These are phyloP conservation scores for Primulina eburnea DNA, from an alignment of 257 asterid genomes.

Conservation along the genomic window DNA sequence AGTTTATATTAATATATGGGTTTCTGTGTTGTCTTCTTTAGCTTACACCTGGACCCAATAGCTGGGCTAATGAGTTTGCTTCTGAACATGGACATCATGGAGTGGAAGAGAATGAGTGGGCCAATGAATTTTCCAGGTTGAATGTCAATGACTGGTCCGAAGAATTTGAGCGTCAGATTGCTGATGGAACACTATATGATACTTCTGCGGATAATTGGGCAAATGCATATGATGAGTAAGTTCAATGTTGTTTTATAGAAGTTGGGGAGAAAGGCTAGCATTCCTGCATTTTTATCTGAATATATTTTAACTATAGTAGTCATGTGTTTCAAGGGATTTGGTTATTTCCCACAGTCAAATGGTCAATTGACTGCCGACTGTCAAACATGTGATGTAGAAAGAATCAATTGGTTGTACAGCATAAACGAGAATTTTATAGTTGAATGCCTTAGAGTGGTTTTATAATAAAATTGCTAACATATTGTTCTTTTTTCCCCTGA, in stretches of 20 bases:
- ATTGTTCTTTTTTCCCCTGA: neutral
- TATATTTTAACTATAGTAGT: constrained; percentile 3
- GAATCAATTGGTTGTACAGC: neutral
- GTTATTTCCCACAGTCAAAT: constrained; percentile 8
- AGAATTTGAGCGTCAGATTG: constrained; percentile 88
- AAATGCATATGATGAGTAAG: constrained; percentile 93
- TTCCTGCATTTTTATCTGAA: constrained; percentile 3
- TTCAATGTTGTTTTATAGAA: constrained; percentile 18
- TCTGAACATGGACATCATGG: constrained; percentile 59
- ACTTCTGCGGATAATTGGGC: constrained; percentile 86
- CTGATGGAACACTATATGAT: constrained; percentile 79
- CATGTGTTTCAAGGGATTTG: neutral
- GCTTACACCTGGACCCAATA: constrained; percentile 74
- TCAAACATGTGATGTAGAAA: neutral
- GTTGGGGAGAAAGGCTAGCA: constrained; percentile 1
- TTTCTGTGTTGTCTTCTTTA: constrained; percentile 38
- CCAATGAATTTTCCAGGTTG: constrained; percentile 80
- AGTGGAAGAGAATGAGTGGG: constrained; percentile 77
- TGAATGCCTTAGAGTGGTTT: neutral
- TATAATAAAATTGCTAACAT: neutral
- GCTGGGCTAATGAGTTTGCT: constrained; percentile 88
- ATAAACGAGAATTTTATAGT: no score
- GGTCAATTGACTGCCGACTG: neutral
- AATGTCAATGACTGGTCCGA: constrained; percentile 93
- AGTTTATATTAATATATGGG: neutral